These are phyloP conservation scores for Aspergillus diversus DNA, from an alignment of 495 filamentous ascomycete species.

Conservation along the genomic window DNA sequence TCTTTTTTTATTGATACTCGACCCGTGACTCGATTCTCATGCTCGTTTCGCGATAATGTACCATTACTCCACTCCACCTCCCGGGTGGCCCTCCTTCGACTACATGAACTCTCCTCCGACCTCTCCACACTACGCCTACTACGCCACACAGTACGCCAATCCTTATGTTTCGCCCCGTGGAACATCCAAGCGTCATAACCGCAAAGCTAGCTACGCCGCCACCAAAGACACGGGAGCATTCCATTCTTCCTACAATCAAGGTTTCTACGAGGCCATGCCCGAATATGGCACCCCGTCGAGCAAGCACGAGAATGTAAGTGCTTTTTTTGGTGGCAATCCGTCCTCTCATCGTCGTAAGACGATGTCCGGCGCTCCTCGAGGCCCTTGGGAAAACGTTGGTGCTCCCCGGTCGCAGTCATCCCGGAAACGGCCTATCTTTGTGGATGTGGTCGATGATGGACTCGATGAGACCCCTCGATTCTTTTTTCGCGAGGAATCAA, in stretches of 20 bases:
- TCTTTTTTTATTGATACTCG: slow-evolving; percentile 11
- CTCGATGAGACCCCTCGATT: slow-evolving; percentile 45
- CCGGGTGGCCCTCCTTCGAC: slow-evolving; percentile 53
- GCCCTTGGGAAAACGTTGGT: slow-evolving; percentile 43
- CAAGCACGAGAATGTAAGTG: slow-evolving; percentile 64
- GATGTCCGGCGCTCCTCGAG: slow-evolving; percentile 43
- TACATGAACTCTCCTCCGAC: slow-evolving; percentile 55
- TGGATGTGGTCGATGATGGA: slow-evolving; percentile 60
- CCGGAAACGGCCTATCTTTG: slow-evolving; percentile 56
- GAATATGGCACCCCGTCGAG: slow-evolving; percentile 53
- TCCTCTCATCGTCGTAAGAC: slow-evolving; percentile 40
- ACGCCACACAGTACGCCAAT: slow-evolving; percentile 48
- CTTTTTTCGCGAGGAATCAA: slow-evolving; percentile 30
- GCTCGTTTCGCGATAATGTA: slow-evolving; percentile 52
- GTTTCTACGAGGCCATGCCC: slow-evolving; percentile 50
- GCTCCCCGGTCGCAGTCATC: slow-evolving; percentile 42
- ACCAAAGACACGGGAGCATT: slow-evolving; percentile 46
- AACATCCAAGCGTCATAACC: slow-evolving; percentile 46
- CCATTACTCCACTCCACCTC: slow-evolving; percentile 53
- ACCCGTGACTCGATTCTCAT: slow-evolving; percentile 31
- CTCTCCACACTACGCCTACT: slow-evolving; percentile 54
- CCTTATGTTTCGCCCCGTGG: slow-evolving; percentile 44
- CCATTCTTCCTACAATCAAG: slow-evolving; percentile 41
- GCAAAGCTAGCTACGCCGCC: slow-evolving; percentile 52
- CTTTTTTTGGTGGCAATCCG: slow-evolving; percentile 48